A percentile compares a stretch with the other conserved stretches of the same genome.
Evolutionary conservation across 306 rosid species (phyloP).

Genomic region (Psophocarpus tetragonolobus): DNA sequence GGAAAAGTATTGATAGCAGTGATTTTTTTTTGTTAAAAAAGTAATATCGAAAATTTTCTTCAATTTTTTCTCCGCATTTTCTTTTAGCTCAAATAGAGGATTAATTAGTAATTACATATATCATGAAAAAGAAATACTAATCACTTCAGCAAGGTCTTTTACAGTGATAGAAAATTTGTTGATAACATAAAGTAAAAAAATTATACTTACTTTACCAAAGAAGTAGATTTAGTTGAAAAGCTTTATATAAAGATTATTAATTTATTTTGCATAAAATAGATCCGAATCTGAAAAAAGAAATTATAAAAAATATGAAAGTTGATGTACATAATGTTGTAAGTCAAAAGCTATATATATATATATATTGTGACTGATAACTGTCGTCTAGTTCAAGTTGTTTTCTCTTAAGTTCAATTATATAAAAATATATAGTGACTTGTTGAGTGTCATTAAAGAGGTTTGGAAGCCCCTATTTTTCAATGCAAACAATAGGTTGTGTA

Average conservation of each 20-base stretch:
- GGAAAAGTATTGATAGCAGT: too few species aligned
- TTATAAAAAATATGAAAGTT: not conserved
- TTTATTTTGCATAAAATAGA: not conserved
- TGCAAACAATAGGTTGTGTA: not conserved
- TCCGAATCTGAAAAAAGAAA: not conserved
- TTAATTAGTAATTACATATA: not conserved
- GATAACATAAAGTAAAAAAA: not conserved
- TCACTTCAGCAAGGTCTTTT: not conserved
- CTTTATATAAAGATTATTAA: not conserved
- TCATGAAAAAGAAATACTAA: too few species aligned
- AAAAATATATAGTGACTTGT: not conserved
- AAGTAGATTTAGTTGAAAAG: not conserved
- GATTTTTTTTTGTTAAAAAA: too few species aligned
- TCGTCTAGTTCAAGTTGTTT: not conserved
- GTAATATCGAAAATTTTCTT: not conserved
- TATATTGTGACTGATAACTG: not conserved
- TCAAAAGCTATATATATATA: slow-evolving; percentile 3
- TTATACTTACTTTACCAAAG: not conserved
- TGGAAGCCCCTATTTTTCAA: not conserved
- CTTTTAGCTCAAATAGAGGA: not conserved
- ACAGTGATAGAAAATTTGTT: not conserved
- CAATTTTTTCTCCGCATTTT: not conserved
- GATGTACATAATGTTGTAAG: not conserved
- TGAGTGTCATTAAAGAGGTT: not conserved
- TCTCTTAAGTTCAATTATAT: not conserved